Percentiles rank a stretch among this genome's conserved stretches.
Conservation (phyloP, 345 rosid species). For the Xanthoceras sorbifolium region DNA sequence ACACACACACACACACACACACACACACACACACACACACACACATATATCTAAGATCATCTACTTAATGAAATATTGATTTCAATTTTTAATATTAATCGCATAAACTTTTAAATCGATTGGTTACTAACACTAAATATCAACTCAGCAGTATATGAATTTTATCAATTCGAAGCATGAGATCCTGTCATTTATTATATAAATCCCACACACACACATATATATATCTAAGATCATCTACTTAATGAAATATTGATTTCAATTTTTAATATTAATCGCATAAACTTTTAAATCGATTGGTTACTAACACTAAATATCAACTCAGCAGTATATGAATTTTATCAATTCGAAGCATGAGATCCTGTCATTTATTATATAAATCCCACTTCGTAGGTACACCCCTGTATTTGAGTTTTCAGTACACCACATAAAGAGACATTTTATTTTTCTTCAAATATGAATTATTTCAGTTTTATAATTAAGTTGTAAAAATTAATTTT, state of each 20-base stretch:
- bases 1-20: too few species aligned
- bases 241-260: background rate
- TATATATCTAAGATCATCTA: background rate
- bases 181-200: background rate
- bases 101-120: background rate
- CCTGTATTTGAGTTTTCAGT: background rate
- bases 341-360: too few species aligned
- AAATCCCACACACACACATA: too few species aligned
- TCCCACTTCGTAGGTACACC: background rate
- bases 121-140: too few species aligned
- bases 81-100: too few species aligned
- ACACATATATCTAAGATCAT: background rate
- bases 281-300: too few species aligned
- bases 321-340: too few species aligned
- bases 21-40: too few species aligned
- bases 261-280: background rate
- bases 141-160: too few species aligned
- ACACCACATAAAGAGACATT: background rate
- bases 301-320: too few species aligned
- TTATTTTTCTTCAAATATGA: background rate
- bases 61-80: background rate
- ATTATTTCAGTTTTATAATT: slow-evolving; percentile 8
- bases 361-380: background rate
- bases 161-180: too few species aligned
- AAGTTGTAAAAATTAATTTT: too few species aligned